Conservation (phyloP, 495 filamentous ascomycete species). For the Rhizodiscina lignyota region DNA sequence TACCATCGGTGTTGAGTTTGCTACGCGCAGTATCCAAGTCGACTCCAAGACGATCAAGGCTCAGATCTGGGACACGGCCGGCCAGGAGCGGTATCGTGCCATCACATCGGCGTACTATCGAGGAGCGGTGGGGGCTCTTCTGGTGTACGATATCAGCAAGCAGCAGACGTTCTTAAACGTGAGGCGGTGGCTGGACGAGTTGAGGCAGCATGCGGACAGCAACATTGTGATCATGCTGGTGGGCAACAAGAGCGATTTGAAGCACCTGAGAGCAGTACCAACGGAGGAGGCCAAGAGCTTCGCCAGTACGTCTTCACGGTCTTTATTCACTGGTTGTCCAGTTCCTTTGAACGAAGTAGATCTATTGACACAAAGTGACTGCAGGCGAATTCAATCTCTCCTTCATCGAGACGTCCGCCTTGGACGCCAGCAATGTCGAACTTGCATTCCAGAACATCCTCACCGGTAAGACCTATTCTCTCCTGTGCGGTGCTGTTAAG, state of each 20-base stretch:
- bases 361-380: background rate
- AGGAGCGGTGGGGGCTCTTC: conserved; percentile 88
- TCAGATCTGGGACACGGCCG: conserved; percentile 99
- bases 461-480: conserved; percentile 49
- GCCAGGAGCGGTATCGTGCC: conserved; percentile 96
- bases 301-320: conserved; percentile 51
- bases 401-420: conserved; percentile 97
- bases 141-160: conserved; percentile 99
- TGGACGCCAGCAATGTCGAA: conserved; percentile 98
- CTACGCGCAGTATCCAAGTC: conserved; percentile 95
- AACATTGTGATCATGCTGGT: conserved; percentile 99
- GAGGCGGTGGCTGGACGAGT: conserved; percentile 96
- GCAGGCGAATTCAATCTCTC: conserved; percentile 86
- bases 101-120: conserved; percentile 99
- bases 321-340: background rate
- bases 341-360: background rate
- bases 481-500: background rate
- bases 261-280: conserved; percentile 90
- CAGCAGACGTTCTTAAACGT: conserved; percentile 99
- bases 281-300: conserved; percentile 98
- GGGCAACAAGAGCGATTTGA: conserved; percentile 99
- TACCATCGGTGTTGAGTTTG: conserved; percentile 98
- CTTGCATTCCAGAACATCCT: conserved; percentile 99
- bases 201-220: conserved; percentile 92
- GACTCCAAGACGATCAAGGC: conserved; percentile 99